Evolutionary conservation across 345 rosid genomes (phyloP), one percentile per base, ranked within the genome.

Genomic region (Microcos paniculata): DNA sequence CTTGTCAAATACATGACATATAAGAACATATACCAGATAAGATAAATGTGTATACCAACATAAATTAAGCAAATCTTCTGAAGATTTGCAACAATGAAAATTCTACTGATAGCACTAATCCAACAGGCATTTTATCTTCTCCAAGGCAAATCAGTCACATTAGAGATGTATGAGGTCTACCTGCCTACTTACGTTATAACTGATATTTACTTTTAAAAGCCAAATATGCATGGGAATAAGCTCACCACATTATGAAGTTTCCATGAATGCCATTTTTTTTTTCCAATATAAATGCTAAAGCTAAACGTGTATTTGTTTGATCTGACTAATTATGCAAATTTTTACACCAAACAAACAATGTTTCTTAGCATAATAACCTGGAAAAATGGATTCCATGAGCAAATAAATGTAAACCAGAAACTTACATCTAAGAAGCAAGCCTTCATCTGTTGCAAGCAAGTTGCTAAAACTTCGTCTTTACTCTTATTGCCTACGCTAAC

Each of bases 391-490:
- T 76, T 23, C 18, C n/a, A 53, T 6, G 0, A 51, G 21, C 14
- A 35, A 26, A 46, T 30, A 38, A 71, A 58, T 64, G 77, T 28
- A 11, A n/a, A 80, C 56, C 10, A 59, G 72, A 43, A 65, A 84
- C 98, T 80, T 84, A 94, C 99, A 89, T 95, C 99, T 75, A 95
- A 74, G 87, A 95, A 91, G 82, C 99, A 95, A 68, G 90, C 93
- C 86, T 93, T 95, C 99, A 95, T 95, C 86, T 93, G 97, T 86
- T 91, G 93, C 87, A 95, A 86, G 90, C 91, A 93, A 76, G 88
- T 83, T 66, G 85, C 87, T 81, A 95, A 83, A 85, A 95, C 97
- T 76, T 91, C 96, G 79, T 86, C 88, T 85, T 89, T 95, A 38
- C 88, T 89, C 81, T 91, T 95, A 33, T 77, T 82, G 76, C 97